Evolutionary conservation across 768 basidiomycete genomes (phyloP).

Genomic region (Pleurotus ostreatus): DNA sequence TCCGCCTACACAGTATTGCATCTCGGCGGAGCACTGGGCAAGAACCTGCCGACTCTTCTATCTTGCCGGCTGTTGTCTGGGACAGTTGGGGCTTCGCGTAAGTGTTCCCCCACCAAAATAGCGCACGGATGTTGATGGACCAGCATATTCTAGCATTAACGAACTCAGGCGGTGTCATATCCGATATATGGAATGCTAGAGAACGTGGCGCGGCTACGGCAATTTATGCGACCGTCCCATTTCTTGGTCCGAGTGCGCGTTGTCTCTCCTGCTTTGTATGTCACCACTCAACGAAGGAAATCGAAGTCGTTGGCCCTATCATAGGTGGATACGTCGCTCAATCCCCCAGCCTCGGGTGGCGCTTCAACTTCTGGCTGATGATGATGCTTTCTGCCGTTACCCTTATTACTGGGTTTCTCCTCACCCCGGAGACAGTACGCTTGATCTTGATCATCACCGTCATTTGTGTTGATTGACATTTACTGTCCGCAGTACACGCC

Average conservation of each 20-base stretch:
- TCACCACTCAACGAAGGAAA: background rate
- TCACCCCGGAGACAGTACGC: constrained; percentile 55
- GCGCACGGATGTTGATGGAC: constrained; percentile 7
- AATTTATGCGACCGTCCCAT: constrained; percentile 55
- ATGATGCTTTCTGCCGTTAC: constrained; percentile 47
- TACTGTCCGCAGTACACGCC: constrained; percentile 48
- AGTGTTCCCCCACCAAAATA: constrained; percentile 14
- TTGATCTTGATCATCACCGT: background rate
- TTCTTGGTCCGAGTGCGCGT: constrained; percentile 47
- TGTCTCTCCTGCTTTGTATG: background rate
- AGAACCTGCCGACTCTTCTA: constrained; percentile 43
- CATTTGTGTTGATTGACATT: background rate
- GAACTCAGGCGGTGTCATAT: constrained; percentile 53
- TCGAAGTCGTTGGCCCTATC: constrained; percentile 58
- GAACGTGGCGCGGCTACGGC: constrained; percentile 59
- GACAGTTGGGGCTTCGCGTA: constrained; percentile 54
- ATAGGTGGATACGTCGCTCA: constrained; percentile 61
- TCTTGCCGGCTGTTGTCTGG: constrained; percentile 54
- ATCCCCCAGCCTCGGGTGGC: constrained; percentile 48
- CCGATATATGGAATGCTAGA: constrained; percentile 55
- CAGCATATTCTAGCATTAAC: constrained; percentile 39
- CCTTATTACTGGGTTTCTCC: constrained; percentile 39
- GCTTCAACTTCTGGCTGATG: constrained; percentile 65
- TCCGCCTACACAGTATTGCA: constrained; percentile 50
- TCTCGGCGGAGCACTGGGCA: constrained; percentile 48